Evolutionary conservation across 2,329 filamentous ascomycete species (phyloP).

Genomic region (Diplodia intermedia): DNA sequence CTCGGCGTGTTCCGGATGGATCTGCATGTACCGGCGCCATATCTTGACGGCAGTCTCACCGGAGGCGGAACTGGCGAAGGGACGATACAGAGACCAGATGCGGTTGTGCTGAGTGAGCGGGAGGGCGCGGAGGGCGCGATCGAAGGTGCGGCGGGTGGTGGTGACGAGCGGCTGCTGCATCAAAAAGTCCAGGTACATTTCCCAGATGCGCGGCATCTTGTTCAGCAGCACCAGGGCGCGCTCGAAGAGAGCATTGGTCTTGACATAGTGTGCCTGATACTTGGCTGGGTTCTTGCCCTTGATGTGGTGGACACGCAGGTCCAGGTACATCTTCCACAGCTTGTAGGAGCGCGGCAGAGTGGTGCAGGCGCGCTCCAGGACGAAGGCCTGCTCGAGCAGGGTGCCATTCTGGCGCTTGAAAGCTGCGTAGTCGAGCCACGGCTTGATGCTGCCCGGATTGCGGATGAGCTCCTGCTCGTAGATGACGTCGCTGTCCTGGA

Average conservation of each 20-base stretch:
- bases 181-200: constrained; percentile 92
- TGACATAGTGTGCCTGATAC: constrained; percentile 81
- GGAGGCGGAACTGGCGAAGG: constrained; percentile 88
- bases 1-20: constrained; percentile 93
- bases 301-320: constrained; percentile 82
- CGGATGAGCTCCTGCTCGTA: constrained; percentile 97
- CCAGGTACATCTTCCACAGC: constrained; percentile 96
- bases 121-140: constrained; percentile 86
- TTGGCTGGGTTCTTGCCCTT: constrained; percentile 81
- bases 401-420: constrained; percentile 89
- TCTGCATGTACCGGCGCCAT: constrained; percentile 95
- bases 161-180: constrained; percentile 92
- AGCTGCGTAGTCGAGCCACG: constrained; percentile 93
- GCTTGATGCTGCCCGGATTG: constrained; percentile 83
- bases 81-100: constrained; percentile 90
- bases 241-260: constrained; percentile 95
- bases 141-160: constrained; percentile 83
- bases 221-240: constrained; percentile 90
- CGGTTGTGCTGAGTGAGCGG: constrained; percentile 95
- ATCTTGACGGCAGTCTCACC: constrained; percentile 91
- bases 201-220: constrained; percentile 99
- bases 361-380: constrained; percentile 87
- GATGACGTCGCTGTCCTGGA: constrained; percentile 87
- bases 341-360: constrained; percentile 96
- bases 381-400: constrained; percentile 82